These are phyloP conservation scores for Agaricus bisporus DNA, from an alignment of 768 basidiomycete genomes.

Conservation along the genomic window DNA sequence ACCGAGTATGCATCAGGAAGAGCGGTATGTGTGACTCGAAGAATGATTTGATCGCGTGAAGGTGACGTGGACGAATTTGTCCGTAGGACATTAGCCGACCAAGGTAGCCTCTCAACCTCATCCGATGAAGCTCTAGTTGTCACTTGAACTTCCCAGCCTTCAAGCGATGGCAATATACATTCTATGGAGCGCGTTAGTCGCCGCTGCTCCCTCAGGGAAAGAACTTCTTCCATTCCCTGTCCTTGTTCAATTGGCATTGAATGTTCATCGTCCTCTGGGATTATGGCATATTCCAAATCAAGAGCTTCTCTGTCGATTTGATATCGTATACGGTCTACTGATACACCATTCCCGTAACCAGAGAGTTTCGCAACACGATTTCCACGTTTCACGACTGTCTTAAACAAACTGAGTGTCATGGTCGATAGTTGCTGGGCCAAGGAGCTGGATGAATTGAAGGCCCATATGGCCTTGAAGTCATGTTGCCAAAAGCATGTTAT, in stretches of 20 bases:
- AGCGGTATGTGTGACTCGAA: slow-evolving; percentile 68
- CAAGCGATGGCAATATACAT: slow-evolving; percentile 66
- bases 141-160: slow-evolving; percentile 86
- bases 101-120: slow-evolving; percentile 65
- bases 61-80: slow-evolving; percentile 29
- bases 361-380: slow-evolving; percentile 66
- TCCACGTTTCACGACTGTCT: slow-evolving; percentile 74
- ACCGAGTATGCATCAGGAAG: slow-evolving; percentile 71
- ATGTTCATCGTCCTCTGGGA: slow-evolving; percentile 64
- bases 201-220: slow-evolving; percentile 56
- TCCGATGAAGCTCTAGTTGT: slow-evolving; percentile 69
- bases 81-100: slow-evolving; percentile 58
- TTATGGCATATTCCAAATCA: slow-evolving; percentile 76
- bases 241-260: slow-evolving; percentile 21
- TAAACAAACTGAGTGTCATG: slow-evolving; percentile 76
- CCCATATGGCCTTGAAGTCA: slow-evolving; percentile 85
- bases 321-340: slow-evolving; percentile 73
- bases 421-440: slow-evolving; percentile 80
- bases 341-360: slow-evolving; percentile 78
- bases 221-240: slow-evolving; percentile 59
- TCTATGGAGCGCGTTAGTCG: slow-evolving; percentile 75
- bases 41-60: slow-evolving; percentile 44
- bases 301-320: slow-evolving; percentile 81
- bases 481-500: slow-evolving; percentile 96
- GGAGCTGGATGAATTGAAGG: slow-evolving; percentile 53